Percentiles rank a stretch among this genome's conserved stretches.
Evolutionary conservation across 129 eudicot species (phyloP).

Genomic region (Oenanthe sinensis): DNA sequence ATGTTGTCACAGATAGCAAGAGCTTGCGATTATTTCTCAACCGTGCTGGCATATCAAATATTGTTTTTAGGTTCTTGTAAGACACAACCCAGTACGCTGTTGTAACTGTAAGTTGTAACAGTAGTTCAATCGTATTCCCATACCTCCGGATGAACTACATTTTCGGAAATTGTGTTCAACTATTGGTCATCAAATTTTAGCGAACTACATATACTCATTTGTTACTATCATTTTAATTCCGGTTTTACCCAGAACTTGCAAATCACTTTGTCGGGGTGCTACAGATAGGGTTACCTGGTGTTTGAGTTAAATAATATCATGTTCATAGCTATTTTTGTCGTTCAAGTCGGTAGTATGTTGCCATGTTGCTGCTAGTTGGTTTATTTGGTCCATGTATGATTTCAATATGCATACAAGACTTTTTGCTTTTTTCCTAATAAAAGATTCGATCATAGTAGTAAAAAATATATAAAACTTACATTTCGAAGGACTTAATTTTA

Average conservation of each 20-base stretch:
- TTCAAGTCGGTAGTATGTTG: background rate
- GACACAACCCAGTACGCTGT: constrained; percentile 12
- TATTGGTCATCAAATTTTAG: background rate
- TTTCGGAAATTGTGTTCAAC: background rate
- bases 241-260: background rate
- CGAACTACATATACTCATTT: background rate
- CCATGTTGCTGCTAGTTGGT: background rate
- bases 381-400: background rate
- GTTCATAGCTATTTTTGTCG: background rate
- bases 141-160: background rate
- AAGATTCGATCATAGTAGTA: background rate
- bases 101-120: constrained; percentile 11
- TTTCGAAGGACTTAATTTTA: background rate
- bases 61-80: constrained; percentile 3
- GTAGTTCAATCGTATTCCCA: background rate
- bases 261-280: background rate
- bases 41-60: constrained; percentile 9
- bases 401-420: background rate
- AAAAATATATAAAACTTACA: too few relatives aligned
- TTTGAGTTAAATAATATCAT: background rate
- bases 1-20: constrained; percentile 14
- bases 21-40: constrained; percentile 10
- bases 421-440: background rate
- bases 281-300: background rate
- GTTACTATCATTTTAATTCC: background rate